Evolutionary conservation across 2,329 filamentous ascomycete species (phyloP), one percentile per base, ranked within the genome.

Genomic region (Trematosphaeria pertusa): DNA sequence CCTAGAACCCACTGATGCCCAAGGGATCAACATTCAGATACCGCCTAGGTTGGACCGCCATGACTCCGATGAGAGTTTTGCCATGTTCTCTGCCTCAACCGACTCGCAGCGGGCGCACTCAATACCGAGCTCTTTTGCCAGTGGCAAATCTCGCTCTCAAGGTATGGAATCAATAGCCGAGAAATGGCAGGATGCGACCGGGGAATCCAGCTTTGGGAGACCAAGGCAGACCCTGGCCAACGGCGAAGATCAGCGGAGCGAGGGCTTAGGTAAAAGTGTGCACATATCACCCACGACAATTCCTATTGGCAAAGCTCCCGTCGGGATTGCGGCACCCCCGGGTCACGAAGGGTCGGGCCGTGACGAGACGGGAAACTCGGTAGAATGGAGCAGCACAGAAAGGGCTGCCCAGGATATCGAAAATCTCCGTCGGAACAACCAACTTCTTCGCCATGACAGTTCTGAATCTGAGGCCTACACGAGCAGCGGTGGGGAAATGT

Each of bases 1-100:
- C 18, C 70, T 81, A 36, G 79, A 81, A 42, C 68, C 69, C 37
- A 69, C 75, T 63, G 60, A 55, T 64, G 69, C 49, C 60, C 60
- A 55, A 58, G 69, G 42, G 56, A 60, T 54, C 72, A 72, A 56
- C 44, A 66, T 69, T 32, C 57, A 54, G 7, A 59, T 65, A 12
- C 67, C 69, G 17, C 70, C 64, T 22, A 58, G 64, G 11, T 58
- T 78, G 52, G 61, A 75, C 38, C 77, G 81, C 26, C 81, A 83
- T 56, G 78, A 84, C 55, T 86, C 82, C 18, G 76, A 78, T 5
- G 83, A 86, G 52, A 86, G 82, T 62, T 85, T 86, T 55, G 73
- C 78, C 17, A 85, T 86, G 79, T 84, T 86, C 52, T 84, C 82
- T 30, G 80, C 81, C n/a, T 83, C 83, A 8, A 80, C 81, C 1